Evolutionary conservation across 2,329 filamentous ascomycete genomes (phyloP), one percentile per base, ranked within the genome.

Genomic region (Grosmannia clavigera): DNA sequence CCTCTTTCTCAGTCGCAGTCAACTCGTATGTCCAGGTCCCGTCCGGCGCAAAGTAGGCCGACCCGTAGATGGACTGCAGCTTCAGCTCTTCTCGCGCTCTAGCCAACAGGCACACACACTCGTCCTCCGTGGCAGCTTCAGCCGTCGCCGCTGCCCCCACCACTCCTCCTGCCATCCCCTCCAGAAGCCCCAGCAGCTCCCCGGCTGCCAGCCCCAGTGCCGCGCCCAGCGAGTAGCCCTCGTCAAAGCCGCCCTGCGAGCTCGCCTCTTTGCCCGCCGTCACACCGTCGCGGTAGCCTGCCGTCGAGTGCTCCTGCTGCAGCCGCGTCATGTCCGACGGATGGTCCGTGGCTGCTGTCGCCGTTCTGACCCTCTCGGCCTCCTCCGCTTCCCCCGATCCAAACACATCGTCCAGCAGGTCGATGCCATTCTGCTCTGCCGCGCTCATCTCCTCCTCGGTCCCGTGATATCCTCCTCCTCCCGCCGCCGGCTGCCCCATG

Each of bases 201-300:
- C 94, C 94, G 0, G 85, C 86, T 33, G 80, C 79, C 64, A 88
- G 71, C 0, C 92, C 94, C 35, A 97, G 75, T 58, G 86, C 84
- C 0, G 90, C 92, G 14, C 94, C 94, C 0, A 97, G 78, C 16
- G 84, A 79, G 70, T 91, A 97, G 0, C 92, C 92, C 64, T 92
- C 89, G 70, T 99, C 94, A 69, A 99, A 97, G 0, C 92, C 92
- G 16, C 79, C 78, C 73, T 99, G 94, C 31, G 96, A 83, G 67
- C 84, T 87, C 55, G 79, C 74, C 31, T 82, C 81, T 71, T 97
- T 97, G 38, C 87, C 88, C 3, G 76, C 76, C 0, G 86, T 81
- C 58, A 97, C 81, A 53, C 92, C 94, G 67, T 96, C 92, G 61
- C 92, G 86, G 73, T 97, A 97, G 25, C 94, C 94, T 48, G 88